These are phyloP conservation scores for Westerdykella ornata DNA, from an alignment of 2,329 filamentous ascomycete genomes.

Conservation along the genomic window DNA sequence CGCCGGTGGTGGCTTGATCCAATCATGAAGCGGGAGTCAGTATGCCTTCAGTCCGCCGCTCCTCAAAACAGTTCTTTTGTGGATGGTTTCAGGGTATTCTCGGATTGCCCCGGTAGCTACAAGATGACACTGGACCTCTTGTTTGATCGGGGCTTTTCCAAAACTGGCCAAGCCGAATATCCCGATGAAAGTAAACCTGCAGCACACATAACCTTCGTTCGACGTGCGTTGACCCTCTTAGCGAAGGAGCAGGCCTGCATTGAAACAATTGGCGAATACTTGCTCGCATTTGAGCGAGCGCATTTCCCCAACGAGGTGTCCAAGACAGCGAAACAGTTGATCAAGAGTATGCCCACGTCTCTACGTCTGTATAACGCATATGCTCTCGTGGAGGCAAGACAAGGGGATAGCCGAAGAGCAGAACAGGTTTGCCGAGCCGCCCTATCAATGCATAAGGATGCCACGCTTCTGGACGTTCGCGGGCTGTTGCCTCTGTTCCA, in stretches of 20 bases:
- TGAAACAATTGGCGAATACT: slow-evolving; percentile 58
- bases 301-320: slow-evolving; percentile 51
- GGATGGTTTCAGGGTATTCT: slow-evolving; percentile 7
- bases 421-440: slow-evolving; percentile 62
- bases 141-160: slow-evolving; percentile 19
- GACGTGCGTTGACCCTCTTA: slow-evolving; percentile 51
- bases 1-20: slow-evolving; percentile 46
- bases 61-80: slow-evolving; percentile 1
- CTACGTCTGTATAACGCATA: slow-evolving; percentile 72
- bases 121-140: slow-evolving; percentile 22
- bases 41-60: slow-evolving; percentile 13
- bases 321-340: slow-evolving; percentile 64
- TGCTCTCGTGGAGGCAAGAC: slow-evolving; percentile 61
- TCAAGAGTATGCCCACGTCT: slow-evolving; percentile 62
- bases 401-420: slow-evolving; percentile 53
- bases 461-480: slow-evolving; percentile 49
- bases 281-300: slow-evolving; percentile 59
- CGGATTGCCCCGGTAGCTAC: slow-evolving; percentile 10
- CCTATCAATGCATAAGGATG: slow-evolving; percentile 49
- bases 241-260: slow-evolving; percentile 32
- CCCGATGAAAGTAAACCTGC: neutral
- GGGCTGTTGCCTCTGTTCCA: slow-evolving; percentile 47
- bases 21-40: slow-evolving; percentile 42
- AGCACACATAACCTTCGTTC: slow-evolving; percentile 10
- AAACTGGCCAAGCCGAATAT: neutral